Evolutionary conservation across 2,329 filamentous ascomycete species (phyloP), one percentile per base, ranked within the genome.

Genomic region (Fusarium pseudocircinatum): DNA sequence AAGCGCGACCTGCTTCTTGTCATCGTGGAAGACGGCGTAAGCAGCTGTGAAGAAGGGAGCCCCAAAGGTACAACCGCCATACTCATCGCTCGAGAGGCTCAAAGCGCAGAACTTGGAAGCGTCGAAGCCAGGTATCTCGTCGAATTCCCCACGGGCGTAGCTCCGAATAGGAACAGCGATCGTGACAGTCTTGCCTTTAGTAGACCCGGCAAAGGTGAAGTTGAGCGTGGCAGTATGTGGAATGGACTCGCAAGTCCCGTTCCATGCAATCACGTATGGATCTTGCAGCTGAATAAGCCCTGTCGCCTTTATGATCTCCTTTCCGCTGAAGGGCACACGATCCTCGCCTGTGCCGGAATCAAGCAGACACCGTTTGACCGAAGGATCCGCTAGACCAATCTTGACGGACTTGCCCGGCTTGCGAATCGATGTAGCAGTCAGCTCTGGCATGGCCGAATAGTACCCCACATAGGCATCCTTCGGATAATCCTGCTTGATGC

Each of bases 151-250:
- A 9, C 42, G 42, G 7, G 42, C 42, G 16, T 26, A 43, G 15
- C 42, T 43, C 3, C 42, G 42, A 18, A 43, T 43, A 18, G 42
- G 42, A 8, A 43, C 7, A 24, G 42, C 42, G 11, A 43, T 11
- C 8, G 42, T 43, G 7, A 43, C 42, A 8, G 6, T 8, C 11
- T 43, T 43, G 2, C 42, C 42, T 7, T 18, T 12, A 5, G 42
- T 43, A 12, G 7, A 10, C 18, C 42, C n/a, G 16, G 42, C 15
- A 13, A 43, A 43, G 16, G 42, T 43, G 12, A 43, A 43, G 42
- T 43, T 43, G 4, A 43, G 0, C 0, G 42, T 6, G 5, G 42
- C 42, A 26, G 42, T 43, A 43, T 2, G n/a, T 4, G 42, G 42
- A 18, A 43, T 43, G 15, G 42, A 43, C 42, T 43, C 42, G 7